Base-by-base conservation (phyloP, 352 stramenopile genomes). In the Halophytophthora polymorphica region DNA sequence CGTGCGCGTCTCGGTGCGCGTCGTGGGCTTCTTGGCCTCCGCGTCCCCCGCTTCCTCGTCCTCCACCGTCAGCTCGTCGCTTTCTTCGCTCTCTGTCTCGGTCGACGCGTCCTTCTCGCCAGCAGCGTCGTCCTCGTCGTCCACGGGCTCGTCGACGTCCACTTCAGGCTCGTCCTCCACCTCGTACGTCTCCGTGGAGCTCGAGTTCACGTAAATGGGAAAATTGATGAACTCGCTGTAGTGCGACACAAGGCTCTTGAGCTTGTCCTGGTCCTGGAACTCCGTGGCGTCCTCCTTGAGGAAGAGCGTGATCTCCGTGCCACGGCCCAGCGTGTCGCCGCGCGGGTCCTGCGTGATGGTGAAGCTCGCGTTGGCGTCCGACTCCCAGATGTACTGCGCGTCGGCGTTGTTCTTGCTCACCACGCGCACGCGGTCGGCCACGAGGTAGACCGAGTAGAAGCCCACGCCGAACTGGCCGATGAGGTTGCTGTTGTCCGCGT, bases 151-250 rank as follows among this genome's bases (percentile, higher is more conserved):
- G 72, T 89, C 61, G 2, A 77, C 65, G 43, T 90, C 76, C 6
- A 71, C 61, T n/a, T 64, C 69, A n/a, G 79, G 58, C 22, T 90
- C 84, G 7, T 92, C 83, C 49, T 96, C 88, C 13, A 98, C 93
- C 51, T 98, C 89, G 45, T 93, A 90, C 14, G 73, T 90, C 59
- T 97, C 85, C 10, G 84, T 98, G 50, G 84, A 88, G 39, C 80
- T 97, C 59, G 96, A 84, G 61, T 98, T 86, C n/a, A 99, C 70
- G 66, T 97, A 98, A 66, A 99, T 99, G 2, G 98, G 98, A 76
- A 99, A 99, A 25, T 84, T 98, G 55, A 99, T 98, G 78, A 99
- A 99, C 81, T 99, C 98, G 21, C 93, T 99, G 81, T 99, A 99
- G 64, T 96, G 94, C 42, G 93, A 78, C 34, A 99, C 92, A 19